Conservation (phyloP, 2,329 filamentous ascomycete species). For the Aspergillus texensis region DNA sequence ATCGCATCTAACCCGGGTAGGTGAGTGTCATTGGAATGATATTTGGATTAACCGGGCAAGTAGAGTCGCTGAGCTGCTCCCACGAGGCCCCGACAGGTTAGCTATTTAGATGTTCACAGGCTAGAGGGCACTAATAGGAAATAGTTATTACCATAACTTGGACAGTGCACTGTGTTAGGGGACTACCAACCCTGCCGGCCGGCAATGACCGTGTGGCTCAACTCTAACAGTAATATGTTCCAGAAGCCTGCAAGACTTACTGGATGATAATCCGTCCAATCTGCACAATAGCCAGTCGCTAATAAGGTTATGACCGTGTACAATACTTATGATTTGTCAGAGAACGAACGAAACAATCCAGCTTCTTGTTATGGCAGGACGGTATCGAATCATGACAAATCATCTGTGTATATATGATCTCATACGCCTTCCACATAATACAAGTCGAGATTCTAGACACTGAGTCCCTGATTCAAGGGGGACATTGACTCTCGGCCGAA, state of each 20-base stretch:
- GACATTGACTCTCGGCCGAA: neutral
- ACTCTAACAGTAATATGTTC: neutral
- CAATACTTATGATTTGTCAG: neutral
- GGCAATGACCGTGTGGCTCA: neutral
- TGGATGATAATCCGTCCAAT: neutral
- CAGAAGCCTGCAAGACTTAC: neutral
- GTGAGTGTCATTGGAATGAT: neutral
- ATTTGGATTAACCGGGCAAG: neutral
- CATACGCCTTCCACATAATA: neutral
- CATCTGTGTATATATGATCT: neutral
- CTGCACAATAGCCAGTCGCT: neutral
- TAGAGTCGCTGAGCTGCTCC: neutral
- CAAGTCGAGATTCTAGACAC: neutral
- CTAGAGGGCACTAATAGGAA: neutral
- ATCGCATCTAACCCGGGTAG: neutral
- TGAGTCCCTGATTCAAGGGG: neutral
- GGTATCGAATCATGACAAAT: neutral
- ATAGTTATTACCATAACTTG: neutral
- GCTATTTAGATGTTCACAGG: neutral
- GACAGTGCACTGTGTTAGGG: neutral
- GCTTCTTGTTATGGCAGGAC: neutral
- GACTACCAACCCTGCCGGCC: neutral
- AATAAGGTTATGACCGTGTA: too few relatives aligned
- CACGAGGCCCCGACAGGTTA: neutral
- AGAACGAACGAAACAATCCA: neutral